Evolutionary conservation across 2,329 filamentous ascomycete genomes (phyloP).

Genomic region (Passalora sequoiae): DNA sequence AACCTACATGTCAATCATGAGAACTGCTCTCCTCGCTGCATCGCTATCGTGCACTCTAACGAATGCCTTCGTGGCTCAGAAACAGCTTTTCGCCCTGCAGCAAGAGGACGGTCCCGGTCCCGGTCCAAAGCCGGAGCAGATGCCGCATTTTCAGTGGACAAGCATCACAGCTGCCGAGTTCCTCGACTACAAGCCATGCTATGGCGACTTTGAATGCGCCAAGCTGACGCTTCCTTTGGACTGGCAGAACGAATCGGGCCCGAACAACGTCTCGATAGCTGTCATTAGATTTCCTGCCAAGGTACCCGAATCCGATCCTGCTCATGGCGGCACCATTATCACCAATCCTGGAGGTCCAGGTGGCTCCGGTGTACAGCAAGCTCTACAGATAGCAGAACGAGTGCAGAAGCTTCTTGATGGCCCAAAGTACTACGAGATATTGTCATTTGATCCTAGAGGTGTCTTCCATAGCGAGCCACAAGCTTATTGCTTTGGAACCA

Average conservation of each 20-base stretch:
- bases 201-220: slow-evolving; percentile 45
- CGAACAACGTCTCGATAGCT: slow-evolving; percentile 37
- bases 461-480: slow-evolving; percentile 35
- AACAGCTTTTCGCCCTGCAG: background rate
- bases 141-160: slow-evolving; percentile 14
- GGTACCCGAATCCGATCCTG: slow-evolving; percentile 35
- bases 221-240: slow-evolving; percentile 46
- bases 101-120: background rate
- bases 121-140: background rate
- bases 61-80: background rate
- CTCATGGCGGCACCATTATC: slow-evolving; percentile 39
- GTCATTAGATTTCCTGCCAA: slow-evolving; percentile 43
- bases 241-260: slow-evolving; percentile 22
- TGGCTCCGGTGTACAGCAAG: slow-evolving; percentile 32
- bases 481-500: slow-evolving; percentile 32
- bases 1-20: background rate
- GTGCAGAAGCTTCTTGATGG: slow-evolving; percentile 16
- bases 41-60: slow-evolving; percentile 1
- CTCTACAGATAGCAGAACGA: slow-evolving; percentile 15
- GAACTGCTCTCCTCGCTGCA: background rate
- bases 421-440: slow-evolving; percentile 39
- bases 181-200: slow-evolving; percentile 33
- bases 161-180: slow-evolving; percentile 10
- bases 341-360: slow-evolving; percentile 41
- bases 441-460: slow-evolving; percentile 44